Base-by-base conservation (phyloP, 2,329 filamentous ascomycete species). In the Helotiales sp. region DNA sequence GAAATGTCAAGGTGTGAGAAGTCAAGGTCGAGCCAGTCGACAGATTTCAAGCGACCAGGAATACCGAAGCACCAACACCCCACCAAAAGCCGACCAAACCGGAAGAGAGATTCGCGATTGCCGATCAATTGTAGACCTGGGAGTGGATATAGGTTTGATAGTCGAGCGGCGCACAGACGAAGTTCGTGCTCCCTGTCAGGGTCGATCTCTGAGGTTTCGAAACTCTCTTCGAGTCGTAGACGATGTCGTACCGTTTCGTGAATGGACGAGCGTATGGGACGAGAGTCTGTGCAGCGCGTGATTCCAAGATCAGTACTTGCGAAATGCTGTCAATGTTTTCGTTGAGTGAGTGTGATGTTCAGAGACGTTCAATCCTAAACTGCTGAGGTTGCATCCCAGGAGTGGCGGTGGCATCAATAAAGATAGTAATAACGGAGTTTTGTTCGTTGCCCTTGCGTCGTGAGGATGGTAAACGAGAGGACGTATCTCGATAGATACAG, bases 401-500 rank as follows among this genome's bases (percentile, higher is more conserved):
- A 25, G 56, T 50, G 34, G 24, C 42, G 36, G 33, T 33, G 17
- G 15, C 34, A 24, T n/a, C n/a, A n/a, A n/a, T n/a, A n/a, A n/a
- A n/a, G n/a, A n/a, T n/a, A n/a, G n/a, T 19, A 47, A 51, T 34
- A 27, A n/a, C 33, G 44, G 51, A 36, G 22, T 17, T 54, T 54
- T 33, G 51, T 36, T 50, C 34, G 33, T 58, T 24, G 36, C 19
- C 52, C 55, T 44, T 44, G 36, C 42, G 19, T 33, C 38, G 22
- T 25, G 50, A 40, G 25, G 30, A 52, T 53, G 19, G 25, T 55
- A 12, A 60, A 63, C 4, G 55, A 62, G 9, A 60, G 62, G 57
- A 62, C 55, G 54, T 62, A 60, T 64, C 62, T 50, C 17, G 40
- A 38, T 22, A 54, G 52, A 59, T 46, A 58, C 36, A 34, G 10